These are phyloP conservation scores for Parietaria judaica DNA, from an alignment of 306 rosid genomes.

Conservation along the genomic window DNA sequence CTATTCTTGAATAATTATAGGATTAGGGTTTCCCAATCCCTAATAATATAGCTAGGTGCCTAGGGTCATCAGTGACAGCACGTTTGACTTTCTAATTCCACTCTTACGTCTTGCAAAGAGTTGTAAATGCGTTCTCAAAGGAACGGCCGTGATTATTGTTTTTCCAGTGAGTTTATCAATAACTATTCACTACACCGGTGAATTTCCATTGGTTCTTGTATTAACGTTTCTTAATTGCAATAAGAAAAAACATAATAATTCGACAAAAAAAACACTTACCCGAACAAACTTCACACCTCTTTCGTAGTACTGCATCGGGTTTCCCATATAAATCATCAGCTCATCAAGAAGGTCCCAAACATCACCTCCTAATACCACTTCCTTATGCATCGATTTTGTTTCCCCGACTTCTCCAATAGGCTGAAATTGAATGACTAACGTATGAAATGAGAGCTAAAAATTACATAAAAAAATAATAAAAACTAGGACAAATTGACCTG, in stretches of 20 bases:
- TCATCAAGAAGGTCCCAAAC: slow-evolving; percentile 99
- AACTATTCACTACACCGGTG: too few species aligned
- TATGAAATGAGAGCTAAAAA: slow-evolving; percentile 13
- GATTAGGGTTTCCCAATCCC: too few species aligned
- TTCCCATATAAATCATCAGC: slow-evolving; percentile 92
- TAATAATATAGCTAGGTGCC: too few species aligned
- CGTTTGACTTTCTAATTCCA: too few species aligned
- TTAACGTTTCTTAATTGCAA: not conserved
- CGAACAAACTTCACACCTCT: slow-evolving; percentile 87
- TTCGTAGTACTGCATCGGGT: slow-evolving; percentile 95
- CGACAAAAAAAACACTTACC: slow-evolving; percentile 36
- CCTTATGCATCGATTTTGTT: slow-evolving; percentile 80
- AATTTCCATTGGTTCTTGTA: too few species aligned
- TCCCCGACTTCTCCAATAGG: slow-evolving; percentile 81
- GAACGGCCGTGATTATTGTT: too few species aligned
- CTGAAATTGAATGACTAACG: slow-evolving; percentile 32
- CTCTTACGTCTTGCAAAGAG: too few species aligned
- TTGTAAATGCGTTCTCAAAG: too few species aligned
- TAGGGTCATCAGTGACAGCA: too few species aligned
- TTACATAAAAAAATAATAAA: not conserved
- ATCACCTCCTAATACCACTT: slow-evolving; percentile 93
- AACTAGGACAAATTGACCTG: slow-evolving; percentile 5
- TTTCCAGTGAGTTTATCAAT: too few species aligned
- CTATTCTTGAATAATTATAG: too few species aligned
- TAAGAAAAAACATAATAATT: not conserved